A percentile compares a stretch with the other conserved stretches of the same genome.
These are phyloP conservation scores for Talaromyces pinophilus DNA, from an alignment of 2,329 filamentous ascomycete genomes.

Conservation along the genomic window DNA sequence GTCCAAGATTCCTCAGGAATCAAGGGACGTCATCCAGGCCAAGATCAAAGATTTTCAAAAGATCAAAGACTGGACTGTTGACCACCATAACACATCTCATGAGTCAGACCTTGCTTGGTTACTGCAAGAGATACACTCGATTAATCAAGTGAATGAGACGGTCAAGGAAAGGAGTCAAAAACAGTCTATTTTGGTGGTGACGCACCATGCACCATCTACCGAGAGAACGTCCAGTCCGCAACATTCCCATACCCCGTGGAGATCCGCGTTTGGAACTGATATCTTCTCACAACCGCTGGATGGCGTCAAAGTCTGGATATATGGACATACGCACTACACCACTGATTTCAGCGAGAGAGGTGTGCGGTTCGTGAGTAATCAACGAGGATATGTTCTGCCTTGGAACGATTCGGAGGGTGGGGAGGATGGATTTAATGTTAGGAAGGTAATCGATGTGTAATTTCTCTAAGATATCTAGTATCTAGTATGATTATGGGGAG, in stretches of 20 bases:
- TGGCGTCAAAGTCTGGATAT: constrained; percentile 34
- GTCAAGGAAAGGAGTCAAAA: not conserved
- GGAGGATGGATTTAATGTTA: constrained; percentile 25
- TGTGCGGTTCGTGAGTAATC: constrained; percentile 47
- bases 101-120: constrained; percentile 56
- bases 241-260: constrained; percentile 51
- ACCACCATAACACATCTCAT: constrained; percentile 54
- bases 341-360: constrained; percentile 42
- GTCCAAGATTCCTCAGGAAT: constrained; percentile 51
- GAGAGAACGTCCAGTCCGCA: constrained; percentile 53
- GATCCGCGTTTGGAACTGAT: constrained; percentile 57
- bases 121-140: constrained; percentile 12
- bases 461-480: not conserved
- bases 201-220: constrained; percentile 56
- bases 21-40: constrained; percentile 42
- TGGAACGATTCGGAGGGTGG: constrained; percentile 24
- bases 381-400: constrained; percentile 45
- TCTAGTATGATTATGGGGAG: too few relatives aligned
- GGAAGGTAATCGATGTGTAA: constrained; percentile 24
- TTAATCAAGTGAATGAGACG: constrained; percentile 6
- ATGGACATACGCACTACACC: constrained; percentile 49
- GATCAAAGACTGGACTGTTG: constrained; percentile 55
- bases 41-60: constrained; percentile 53
- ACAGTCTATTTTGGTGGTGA: not conserved
- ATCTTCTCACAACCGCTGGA: constrained; percentile 34